Evolutionary conservation across 331 rosid genomes (phyloP).

Genomic region (Quercus phellos): DNA sequence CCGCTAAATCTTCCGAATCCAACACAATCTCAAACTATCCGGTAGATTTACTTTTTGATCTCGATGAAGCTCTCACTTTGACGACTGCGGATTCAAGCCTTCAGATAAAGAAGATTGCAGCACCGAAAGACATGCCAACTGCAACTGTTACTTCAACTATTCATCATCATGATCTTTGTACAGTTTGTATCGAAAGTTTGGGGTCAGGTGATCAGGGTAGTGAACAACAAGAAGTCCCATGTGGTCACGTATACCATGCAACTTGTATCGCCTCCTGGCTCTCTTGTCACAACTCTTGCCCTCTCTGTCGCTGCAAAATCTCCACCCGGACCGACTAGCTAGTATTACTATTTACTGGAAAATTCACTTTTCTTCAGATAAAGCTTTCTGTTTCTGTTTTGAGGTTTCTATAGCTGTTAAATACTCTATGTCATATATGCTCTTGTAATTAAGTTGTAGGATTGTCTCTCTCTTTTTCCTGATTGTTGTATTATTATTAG

Average conservation of each 20-base stretch:
- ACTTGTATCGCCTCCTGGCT: conserved; percentile 53
- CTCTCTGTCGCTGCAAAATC: conserved; percentile 49
- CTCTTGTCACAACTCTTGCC: conserved; percentile 44
- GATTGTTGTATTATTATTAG: background rate
- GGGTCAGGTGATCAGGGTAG: background rate
- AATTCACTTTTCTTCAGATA: background rate
- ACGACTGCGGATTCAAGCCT: conserved; percentile 15
- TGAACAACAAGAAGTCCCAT: conserved; percentile 27
- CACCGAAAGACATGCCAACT: conserved; percentile 23
- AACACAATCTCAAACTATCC: background rate
- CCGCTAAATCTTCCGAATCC: background rate
- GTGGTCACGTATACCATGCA: conserved; percentile 56
- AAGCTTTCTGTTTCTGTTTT: background rate
- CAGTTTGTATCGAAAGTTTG: conserved; percentile 37
- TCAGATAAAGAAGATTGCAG: background rate
- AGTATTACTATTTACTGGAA: background rate
- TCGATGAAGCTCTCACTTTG: conserved; percentile 45
- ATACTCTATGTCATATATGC: background rate
- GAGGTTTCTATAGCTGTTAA: background rate
- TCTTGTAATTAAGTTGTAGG: background rate
- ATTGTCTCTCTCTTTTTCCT: background rate
- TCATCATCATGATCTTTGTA: conserved; percentile 25
- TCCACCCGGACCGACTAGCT: background rate
- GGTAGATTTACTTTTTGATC: conserved; percentile 35
- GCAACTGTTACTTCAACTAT: conserved; percentile 9